These are phyloP conservation scores for Naganishia kalamii DNA, from an alignment of 768 basidiomycete genomes.

Conservation along the genomic window DNA sequence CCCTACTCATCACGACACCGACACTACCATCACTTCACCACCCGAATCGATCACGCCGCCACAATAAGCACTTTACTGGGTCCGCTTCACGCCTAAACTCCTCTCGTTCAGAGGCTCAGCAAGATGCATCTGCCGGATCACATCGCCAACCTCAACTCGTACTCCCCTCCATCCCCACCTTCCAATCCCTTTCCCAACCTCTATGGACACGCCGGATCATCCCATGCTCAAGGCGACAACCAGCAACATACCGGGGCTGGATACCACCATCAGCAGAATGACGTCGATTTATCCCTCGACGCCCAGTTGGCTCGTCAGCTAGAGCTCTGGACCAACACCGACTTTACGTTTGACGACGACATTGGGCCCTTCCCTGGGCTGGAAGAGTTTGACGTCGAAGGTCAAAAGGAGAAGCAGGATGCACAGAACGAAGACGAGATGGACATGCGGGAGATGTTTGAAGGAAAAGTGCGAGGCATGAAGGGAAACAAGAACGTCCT, in stretches of 20 bases:
- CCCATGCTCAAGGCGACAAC: background rate
- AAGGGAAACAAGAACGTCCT: constrained; percentile 16
- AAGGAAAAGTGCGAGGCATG: constrained; percentile 9
- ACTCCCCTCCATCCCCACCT: constrained; percentile 10
- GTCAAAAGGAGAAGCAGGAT: constrained; percentile 10
- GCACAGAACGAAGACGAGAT: constrained; percentile 16
- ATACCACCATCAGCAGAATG: background rate
- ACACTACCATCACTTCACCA: background rate
- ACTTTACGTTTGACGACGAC: constrained; percentile 20
- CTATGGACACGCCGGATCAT: background rate
- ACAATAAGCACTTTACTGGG: background rate
- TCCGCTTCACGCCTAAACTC: background rate
- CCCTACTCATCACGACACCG: no score
- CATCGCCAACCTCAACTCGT: constrained; percentile 26
- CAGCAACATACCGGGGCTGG: background rate
- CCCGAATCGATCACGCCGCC: background rate
- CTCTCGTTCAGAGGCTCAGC: background rate
- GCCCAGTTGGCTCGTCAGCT: constrained; percentile 17
- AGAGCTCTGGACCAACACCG: constrained; percentile 25
- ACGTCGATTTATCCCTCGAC: constrained; percentile 10
- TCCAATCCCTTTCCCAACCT: constrained; percentile 4
- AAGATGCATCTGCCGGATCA: constrained; percentile 23
- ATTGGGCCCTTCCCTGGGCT: constrained; percentile 10
- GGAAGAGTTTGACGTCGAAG: constrained; percentile 4
- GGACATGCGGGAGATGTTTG: constrained; percentile 18